phyloP scores from a whole-genome alignment of 192 early-diverging fungal genomes.

The Podila verticillata region DNA sequence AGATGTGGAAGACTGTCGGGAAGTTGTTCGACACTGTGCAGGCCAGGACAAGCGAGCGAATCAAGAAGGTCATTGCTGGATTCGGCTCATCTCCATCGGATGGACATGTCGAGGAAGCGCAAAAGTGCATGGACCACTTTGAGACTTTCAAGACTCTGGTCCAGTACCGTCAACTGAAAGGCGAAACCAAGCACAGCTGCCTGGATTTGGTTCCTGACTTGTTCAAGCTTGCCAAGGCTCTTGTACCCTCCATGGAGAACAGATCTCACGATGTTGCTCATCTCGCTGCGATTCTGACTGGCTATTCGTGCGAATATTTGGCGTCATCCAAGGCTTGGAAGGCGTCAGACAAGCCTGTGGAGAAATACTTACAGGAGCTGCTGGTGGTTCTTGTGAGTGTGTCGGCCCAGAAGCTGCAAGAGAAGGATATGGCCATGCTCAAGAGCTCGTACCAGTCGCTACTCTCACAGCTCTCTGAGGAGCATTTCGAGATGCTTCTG shows the following conservation, averaged over 20 bases:
- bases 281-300: conserved; percentile 25
- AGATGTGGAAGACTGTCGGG: neutral
- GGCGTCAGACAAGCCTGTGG: neutral
- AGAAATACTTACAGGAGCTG: conserved; percentile 12
- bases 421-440: conserved; percentile 8
- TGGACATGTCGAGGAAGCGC: neutral
- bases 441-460: conserved; percentile 28
- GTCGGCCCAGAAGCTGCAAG: conserved; percentile 12
- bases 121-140: conserved; percentile 37
- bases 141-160: conserved; percentile 31
- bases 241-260: neutral
- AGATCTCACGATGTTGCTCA: neutral
- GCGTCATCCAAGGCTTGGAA: conserved; percentile 16
- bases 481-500: conserved; percentile 22
- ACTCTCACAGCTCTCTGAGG: conserved; percentile 19
- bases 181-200: neutral
- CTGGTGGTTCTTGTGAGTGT: conserved; percentile 12
- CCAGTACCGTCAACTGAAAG: conserved; percentile 7
- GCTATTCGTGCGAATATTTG: conserved; percentile 41
- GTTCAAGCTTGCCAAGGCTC: conserved; percentile 16
- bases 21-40: conserved; percentile 17
- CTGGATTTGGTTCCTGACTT: conserved; percentile 12
- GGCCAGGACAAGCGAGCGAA: neutral
- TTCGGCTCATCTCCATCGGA: neutral
- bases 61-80: conserved; percentile 6